Evolutionary conservation across 148 eudicot genomes (phyloP), one percentile per base, ranked within the genome.

Genomic region (Chenopodium album): DNA sequence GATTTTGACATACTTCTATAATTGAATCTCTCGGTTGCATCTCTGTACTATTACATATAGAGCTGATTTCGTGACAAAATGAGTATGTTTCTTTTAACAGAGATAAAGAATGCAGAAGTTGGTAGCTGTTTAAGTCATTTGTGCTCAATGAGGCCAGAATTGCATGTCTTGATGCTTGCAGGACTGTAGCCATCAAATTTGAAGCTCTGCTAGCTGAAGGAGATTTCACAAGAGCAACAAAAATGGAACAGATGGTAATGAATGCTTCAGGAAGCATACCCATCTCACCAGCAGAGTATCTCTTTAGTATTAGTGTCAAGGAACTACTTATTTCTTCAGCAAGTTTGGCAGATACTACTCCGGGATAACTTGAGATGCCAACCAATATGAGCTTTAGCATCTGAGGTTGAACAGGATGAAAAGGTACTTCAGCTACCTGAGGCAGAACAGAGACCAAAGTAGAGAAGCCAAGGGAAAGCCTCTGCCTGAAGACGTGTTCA

Each of bases 241-340:
- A 84, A 66, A 89, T 83, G 59, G 94, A 89, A 83, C 98, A 94
- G 81, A 89, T 87, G 80, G 86, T 47, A 75, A 68, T 87, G 82
- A 96, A 96, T 74, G 94, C 88, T 82, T 94, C 99, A 80, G 95
- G 86, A 79, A 88, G 90, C 91, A 96, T 94, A 82, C 93, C 94
- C 71, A 83, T 84, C 75, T 90, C 90, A 60, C 98, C 98, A 78
- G 84, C 79, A 37, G 85, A 37, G 81, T 92, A 89, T 67, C 85
- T 92, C 86, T 87, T 91, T 60, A 96, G 88, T 95, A 96, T 91
- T 75, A 78, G 83, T 70, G 89, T 86, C 90, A 96, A 87, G 56
- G 86, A 84, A 76, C 71, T 67, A 80, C 91, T 82, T 79, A 96
- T 87, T 83, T 91, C 95, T 88, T 94, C 98, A 60, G 84, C 75